Evolutionary conservation across 2,329 filamentous ascomycete species (phyloP).

Genomic region (Phyllosticta citrichinensis): DNA sequence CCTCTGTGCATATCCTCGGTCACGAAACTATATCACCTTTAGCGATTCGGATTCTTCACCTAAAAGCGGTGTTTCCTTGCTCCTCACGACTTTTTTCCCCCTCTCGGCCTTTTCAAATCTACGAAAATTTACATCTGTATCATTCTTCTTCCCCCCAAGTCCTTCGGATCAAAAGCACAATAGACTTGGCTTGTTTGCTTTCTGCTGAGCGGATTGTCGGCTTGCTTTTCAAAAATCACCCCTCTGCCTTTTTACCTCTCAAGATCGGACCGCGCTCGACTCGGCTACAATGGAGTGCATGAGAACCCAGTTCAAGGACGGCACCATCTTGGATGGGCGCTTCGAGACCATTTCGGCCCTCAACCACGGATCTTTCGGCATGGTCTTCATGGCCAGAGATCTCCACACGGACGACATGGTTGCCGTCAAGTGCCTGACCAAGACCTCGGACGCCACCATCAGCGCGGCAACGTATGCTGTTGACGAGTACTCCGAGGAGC

Average conservation of each 20-base stretch:
- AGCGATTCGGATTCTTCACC: constrained; percentile 26
- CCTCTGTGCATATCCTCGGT: constrained; percentile 11
- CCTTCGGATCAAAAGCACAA: constrained; percentile 11
- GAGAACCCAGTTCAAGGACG: constrained; percentile 68
- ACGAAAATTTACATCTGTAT: constrained; percentile 8
- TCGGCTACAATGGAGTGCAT: constrained; percentile 66
- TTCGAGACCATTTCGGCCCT: constrained; percentile 87
- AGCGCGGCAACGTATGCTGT: constrained; percentile 56
- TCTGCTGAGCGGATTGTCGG: constrained; percentile 17
- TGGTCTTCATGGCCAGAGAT: constrained; percentile 92
- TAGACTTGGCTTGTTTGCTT: constrained; percentile 16
- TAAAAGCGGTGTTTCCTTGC: constrained; percentile 15
- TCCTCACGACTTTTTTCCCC: constrained; percentile 13
- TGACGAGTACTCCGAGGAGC: constrained; percentile 75
- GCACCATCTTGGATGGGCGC: constrained; percentile 74
- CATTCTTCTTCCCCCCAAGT: constrained; percentile 16
- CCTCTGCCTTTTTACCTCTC: constrained; percentile 14
- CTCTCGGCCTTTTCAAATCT: constrained; percentile 8
- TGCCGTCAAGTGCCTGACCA: constrained; percentile 93
- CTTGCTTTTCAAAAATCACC: constrained; percentile 16
- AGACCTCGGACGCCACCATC: constrained; percentile 54
- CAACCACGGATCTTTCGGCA: constrained; percentile 97
- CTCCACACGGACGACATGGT: constrained; percentile 66
- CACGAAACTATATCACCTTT: constrained; percentile 11
- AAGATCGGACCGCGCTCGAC: constrained; percentile 15